Evolutionary conservation across 2,329 filamentous ascomycete species (phyloP).

Genomic region (Verticillium isaacii): DNA sequence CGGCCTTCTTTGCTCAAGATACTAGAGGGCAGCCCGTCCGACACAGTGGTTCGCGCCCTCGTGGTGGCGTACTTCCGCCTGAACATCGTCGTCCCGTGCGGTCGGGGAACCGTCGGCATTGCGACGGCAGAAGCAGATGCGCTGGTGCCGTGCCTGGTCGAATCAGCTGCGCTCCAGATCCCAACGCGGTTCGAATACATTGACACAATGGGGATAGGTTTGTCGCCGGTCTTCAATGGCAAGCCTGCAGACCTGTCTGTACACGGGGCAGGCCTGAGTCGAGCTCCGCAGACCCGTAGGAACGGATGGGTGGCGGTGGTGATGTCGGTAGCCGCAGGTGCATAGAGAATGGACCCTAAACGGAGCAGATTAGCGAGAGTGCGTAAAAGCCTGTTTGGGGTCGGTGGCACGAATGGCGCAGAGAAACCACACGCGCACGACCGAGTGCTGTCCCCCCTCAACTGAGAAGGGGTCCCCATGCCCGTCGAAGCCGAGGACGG

Average conservation of each 20-base stretch:
- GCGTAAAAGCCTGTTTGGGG: not conserved
- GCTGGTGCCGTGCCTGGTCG: too few relatives aligned
- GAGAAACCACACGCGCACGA: not conserved
- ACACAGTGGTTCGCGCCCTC: not conserved
- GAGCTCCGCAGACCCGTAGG: not conserved
- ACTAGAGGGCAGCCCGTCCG: not conserved
- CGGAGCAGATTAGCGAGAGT: slow-evolving; percentile 13
- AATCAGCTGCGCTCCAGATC: not conserved
- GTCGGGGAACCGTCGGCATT: not conserved
- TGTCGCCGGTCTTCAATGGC: not conserved
- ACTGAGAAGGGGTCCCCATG: not conserved
- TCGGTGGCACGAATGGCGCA: not conserved
- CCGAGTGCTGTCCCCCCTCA: not conserved
- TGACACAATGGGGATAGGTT: not conserved
- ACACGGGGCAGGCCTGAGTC: not conserved
- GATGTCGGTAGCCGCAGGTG: slow-evolving; percentile 6
- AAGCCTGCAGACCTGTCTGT: not conserved
- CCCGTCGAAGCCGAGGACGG: too few relatives aligned
- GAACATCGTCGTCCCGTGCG: not conserved
- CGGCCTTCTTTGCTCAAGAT: not conserved
- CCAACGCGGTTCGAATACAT: too few relatives aligned
- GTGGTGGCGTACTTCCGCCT: not conserved
- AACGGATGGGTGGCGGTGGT: slow-evolving; percentile 4
- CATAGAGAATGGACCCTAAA: slow-evolving; percentile 6
- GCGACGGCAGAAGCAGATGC: too few relatives aligned